A percentile compares a stretch with the other conserved stretches of the same genome.
Evolutionary conservation across 345 rosid species (phyloP).

Genomic region (Eucalyptus caleyi): DNA sequence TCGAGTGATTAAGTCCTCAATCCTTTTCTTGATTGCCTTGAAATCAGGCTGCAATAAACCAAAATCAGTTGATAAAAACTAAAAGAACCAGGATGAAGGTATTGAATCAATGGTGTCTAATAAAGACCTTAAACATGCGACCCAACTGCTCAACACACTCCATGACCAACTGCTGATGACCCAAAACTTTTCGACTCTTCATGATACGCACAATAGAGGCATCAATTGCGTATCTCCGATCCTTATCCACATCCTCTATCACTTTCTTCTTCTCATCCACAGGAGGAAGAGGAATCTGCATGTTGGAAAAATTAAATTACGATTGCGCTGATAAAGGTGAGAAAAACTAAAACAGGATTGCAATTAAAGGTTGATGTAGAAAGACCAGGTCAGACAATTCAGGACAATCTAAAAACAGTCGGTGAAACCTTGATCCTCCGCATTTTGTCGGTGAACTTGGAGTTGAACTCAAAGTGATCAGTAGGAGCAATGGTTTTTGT

Average conservation of each 20-base stretch:
- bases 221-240: conserved; percentile 83
- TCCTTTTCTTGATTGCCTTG: conserved; percentile 89
- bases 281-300: conserved; percentile 86
- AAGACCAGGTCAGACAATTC: not conserved
- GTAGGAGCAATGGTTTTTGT: conserved; percentile 43
- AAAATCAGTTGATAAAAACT: not conserved
- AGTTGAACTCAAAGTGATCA: conserved; percentile 60
- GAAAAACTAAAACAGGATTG: not conserved
- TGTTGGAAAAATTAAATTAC: not conserved
- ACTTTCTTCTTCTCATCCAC: conserved; percentile 93
- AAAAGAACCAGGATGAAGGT: not conserved
- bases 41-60: conserved; percentile 69
- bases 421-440: conserved; percentile 76
- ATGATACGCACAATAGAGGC: conserved; percentile 97
- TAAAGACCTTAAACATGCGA: conserved; percentile 86
- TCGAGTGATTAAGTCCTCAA: conserved; percentile 80
- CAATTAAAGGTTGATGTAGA: not conserved
- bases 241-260: conserved; percentile 91
- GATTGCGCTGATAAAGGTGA: not conserved
- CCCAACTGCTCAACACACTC: conserved; percentile 93
- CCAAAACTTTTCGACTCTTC: conserved; percentile 85
- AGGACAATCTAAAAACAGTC: not conserved
- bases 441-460: conserved; percentile 79
- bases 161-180: conserved; percentile 70
- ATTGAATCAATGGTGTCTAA: not conserved